Evolutionary conservation across 2,329 filamentous ascomycete species (phyloP).

Genomic region (Didymosphaeria variabile): DNA sequence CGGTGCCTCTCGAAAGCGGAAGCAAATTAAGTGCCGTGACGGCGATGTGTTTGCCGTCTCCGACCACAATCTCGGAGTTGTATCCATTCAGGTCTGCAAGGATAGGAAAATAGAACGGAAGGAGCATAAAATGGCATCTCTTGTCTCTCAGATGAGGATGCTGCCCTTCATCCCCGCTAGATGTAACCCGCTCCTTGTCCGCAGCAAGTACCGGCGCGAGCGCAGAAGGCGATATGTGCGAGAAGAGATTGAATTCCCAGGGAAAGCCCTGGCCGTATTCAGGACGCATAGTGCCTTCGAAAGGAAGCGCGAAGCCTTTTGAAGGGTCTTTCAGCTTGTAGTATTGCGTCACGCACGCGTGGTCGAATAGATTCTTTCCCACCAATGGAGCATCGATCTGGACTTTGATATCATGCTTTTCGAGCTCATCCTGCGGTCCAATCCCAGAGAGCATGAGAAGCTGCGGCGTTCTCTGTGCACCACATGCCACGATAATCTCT

Average conservation of each 20-base stretch:
- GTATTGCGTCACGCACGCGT: conserved; percentile 23
- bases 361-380: conserved; percentile 37
- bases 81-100: conserved; percentile 17
- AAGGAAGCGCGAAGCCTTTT: conserved; percentile 29
- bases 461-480: conserved; percentile 51
- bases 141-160: conserved; percentile 18
- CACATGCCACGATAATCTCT: conserved; percentile 55
- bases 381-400: conserved; percentile 29
- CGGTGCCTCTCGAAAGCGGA: conserved; percentile 33
- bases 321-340: conserved; percentile 28
- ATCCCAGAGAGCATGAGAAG: conserved; percentile 50
- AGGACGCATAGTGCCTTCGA: conserved; percentile 21
- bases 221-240: conserved; percentile 23
- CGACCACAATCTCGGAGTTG: conserved; percentile 17
- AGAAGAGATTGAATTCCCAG: conserved; percentile 25
- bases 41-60: conserved; percentile 24
- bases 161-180: not conserved
- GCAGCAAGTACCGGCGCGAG: conserved; percentile 5
- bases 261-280: conserved; percentile 31
- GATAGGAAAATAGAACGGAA: conserved; percentile 22
- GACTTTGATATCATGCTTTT: conserved; percentile 24
- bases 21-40: conserved; percentile 25
- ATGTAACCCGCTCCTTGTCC: not conserved
- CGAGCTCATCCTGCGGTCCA: conserved; percentile 33
- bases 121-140: conserved; percentile 26